Percentiles rank a stretch among this genome's conserved stretches.
Conservation (phyloP, 352 stramenopile species). For the Globisporangium acanthophoron region DNA sequence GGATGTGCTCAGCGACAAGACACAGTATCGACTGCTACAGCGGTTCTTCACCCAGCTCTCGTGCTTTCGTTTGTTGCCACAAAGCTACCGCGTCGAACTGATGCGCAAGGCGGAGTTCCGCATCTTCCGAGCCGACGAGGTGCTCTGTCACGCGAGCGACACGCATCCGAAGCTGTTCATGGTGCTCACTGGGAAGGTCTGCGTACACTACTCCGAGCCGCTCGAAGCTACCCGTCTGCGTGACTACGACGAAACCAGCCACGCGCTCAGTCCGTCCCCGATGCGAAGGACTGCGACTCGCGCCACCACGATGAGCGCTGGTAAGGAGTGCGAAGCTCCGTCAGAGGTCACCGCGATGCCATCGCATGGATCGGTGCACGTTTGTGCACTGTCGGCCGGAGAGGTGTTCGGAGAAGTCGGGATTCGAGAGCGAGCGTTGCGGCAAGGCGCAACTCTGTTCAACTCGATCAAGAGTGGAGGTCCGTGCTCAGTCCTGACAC, state of each 20-base stretch:
- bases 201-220: conserved; percentile 20
- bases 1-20: not conserved
- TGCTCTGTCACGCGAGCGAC: conserved; percentile 16
- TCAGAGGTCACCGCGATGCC: not conserved
- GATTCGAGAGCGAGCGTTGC: conserved; percentile 4
- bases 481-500: conserved; percentile 16
- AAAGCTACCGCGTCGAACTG: conserved; percentile 20
- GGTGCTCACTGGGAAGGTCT: conserved; percentile 33
- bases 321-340: conserved; percentile 3
- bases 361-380: conserved; percentile 15
- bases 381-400: conserved; percentile 28
- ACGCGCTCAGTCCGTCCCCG: conserved; percentile 3
- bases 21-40: not conserved
- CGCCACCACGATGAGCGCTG: not conserved
- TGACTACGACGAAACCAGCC: conserved; percentile 1
- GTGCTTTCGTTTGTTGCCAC: conserved; percentile 33
- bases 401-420: conserved; percentile 32
- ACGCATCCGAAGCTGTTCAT: conserved; percentile 24
- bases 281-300: not conserved
- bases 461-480: conserved; percentile 14
- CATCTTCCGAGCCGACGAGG: conserved; percentile 23
- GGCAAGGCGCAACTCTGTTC: conserved; percentile 28
- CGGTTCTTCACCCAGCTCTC: conserved; percentile 34
- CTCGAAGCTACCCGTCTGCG: conserved; percentile 16
- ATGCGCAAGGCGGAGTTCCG: conserved; percentile 24